Evolutionary conservation across 495 filamentous ascomycete species (phyloP).

Genomic region (Xylaria telfairii): DNA sequence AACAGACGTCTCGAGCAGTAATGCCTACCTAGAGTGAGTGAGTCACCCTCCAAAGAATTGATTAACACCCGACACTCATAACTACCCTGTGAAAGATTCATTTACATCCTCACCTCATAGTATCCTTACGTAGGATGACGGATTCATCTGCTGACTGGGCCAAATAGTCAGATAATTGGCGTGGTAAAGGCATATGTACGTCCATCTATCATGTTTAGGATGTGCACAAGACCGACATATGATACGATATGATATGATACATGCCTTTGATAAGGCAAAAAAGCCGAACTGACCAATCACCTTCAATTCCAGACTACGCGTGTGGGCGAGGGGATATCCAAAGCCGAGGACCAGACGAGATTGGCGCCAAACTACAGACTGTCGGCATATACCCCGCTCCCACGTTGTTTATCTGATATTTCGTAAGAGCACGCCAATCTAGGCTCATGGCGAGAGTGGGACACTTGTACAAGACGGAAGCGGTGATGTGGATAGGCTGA

Average conservation of each 20-base stretch:
- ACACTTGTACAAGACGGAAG: constrained; percentile 82
- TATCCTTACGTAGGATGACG: background rate
- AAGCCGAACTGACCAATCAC: background rate
- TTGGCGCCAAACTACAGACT: constrained; percentile 50
- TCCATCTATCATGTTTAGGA: background rate
- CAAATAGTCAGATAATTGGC: constrained; percentile 64
- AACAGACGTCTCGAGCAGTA: constrained; percentile 41
- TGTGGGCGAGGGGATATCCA: constrained; percentile 83
- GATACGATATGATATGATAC: background rate
- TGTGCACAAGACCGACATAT: background rate
- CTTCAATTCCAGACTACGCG: constrained; percentile 59
- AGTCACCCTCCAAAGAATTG: background rate
- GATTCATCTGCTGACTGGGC: background rate
- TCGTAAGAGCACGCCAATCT: background rate
- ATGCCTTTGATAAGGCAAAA: background rate
- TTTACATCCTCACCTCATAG: background rate
- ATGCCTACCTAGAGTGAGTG: constrained; percentile 65
- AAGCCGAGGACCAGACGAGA: constrained; percentile 76
- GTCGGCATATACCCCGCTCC: constrained; percentile 38
- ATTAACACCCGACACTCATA: background rate
- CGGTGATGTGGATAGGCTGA: constrained; percentile 92
- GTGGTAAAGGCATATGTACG: constrained; percentile 77
- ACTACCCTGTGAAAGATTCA: background rate
- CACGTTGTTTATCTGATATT: background rate
- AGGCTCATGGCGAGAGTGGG: constrained; percentile 52